Evolutionary conservation across 805 yeast genomes (phyloP), one percentile per base, ranked within the genome.

Genomic region (Kluyveromyces nonfermentans): DNA sequence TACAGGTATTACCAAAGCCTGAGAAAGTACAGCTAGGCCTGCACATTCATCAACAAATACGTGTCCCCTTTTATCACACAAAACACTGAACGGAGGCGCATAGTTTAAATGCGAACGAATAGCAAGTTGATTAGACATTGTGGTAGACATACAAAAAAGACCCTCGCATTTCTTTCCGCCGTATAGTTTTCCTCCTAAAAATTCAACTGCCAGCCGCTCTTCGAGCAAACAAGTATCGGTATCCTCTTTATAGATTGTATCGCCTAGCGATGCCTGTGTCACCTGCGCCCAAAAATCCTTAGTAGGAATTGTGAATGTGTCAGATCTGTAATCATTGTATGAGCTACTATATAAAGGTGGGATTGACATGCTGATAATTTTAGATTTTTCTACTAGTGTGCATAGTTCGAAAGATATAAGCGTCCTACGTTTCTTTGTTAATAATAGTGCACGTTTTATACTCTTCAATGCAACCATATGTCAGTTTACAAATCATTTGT

Each of bases 291-390:
- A 59, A 84, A 85, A 81, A 21, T 73, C 63, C 20, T 66, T 65
- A 1, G 90, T 75, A 20, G 95, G 95, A 14, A 80, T 80, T 1
- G 94, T 85, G 70, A 84, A 83, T 1, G 95, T 86, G 59, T 85
- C 95, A 60, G 86, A 70, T 60, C 77, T 62, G 54, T 72, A 73
- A 46, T 74, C 78, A 56, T 70, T 71, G 17, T 48, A 43, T 3
- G 65, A 52, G 14, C 49, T 36, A 3, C 39, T 35, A 38, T 50
- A 50, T 22, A 45, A 43, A 16, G 44, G 48, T 6, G 46, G 42
- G 43, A 45, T 40, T 12, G 25, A 9, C 42, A 39, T 39, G 12
- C 7, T 35, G 6, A 32, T 14, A 28, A 28, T 28, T 28, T 9
- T n/a, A n/a, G n/a, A n/a, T n/a, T n/a, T n/a, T n/a, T n/a, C n/a